Percentiles rank a stretch among this genome's conserved stretches.
These are phyloP conservation scores for Fusarium domesticum DNA, from an alignment of 2,329 filamentous ascomycete genomes.

Conservation along the genomic window DNA sequence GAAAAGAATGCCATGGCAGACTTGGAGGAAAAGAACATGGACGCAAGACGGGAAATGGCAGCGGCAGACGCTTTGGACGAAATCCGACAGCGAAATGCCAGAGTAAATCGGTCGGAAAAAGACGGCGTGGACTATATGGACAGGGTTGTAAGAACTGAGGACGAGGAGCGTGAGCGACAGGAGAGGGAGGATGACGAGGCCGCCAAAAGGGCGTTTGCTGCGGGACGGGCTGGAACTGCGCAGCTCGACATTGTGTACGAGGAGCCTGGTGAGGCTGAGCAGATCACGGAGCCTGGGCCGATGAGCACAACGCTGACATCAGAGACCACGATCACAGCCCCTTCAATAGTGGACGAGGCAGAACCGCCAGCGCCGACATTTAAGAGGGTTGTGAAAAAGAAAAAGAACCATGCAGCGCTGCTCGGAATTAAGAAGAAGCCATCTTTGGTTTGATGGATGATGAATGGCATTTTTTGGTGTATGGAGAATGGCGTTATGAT, in stretches of 20 bases:
- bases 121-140: conserved; percentile 62
- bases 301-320: conserved; percentile 16
- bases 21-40: conserved; percentile 86
- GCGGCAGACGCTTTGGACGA: conserved; percentile 95
- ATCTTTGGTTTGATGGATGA: conserved; percentile 47
- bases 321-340: conserved; percentile 19
- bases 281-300: conserved; percentile 8
- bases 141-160: conserved; percentile 51
- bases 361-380: conserved; percentile 60
- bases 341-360: conserved; percentile 21
- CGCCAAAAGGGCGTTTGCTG: conserved; percentile 73
- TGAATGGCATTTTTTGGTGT: no score
- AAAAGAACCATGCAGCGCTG: conserved; percentile 72
- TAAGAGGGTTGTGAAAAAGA: conserved; percentile 76
- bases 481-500: no score
- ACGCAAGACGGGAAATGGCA: conserved; percentile 93
- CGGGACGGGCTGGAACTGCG: conserved; percentile 43
- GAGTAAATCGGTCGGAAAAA: conserved; percentile 72
- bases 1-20: conserved; percentile 94
- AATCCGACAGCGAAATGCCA: conserved; percentile 86
- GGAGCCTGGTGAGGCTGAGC: conserved; percentile 36
- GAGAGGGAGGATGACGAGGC: conserved; percentile 83
- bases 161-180: conserved; percentile 60
- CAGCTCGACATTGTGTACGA: conserved; percentile 54
- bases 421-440: conserved; percentile 87